Conservation (phyloP, 768 basidiomycete species). For the Wakefieldia striispora region DNA sequence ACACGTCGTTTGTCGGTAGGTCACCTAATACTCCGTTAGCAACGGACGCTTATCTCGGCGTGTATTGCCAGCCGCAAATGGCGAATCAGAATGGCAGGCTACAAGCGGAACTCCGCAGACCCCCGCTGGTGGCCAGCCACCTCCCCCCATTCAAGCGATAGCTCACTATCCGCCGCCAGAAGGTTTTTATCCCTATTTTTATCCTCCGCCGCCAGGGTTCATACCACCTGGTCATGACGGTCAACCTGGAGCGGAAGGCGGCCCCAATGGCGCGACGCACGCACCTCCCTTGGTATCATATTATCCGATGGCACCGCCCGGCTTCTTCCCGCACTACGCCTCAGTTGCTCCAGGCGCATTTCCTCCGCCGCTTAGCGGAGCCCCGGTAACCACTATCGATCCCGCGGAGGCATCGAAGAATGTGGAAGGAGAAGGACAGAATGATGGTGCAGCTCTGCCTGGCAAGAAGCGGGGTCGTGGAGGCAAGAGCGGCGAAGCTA, state of each 20-base stretch:
- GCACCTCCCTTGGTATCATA: slow-evolving; percentile 34
- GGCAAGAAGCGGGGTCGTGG: slow-evolving; percentile 30
- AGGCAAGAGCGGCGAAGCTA: slow-evolving; percentile 29
- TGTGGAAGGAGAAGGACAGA: slow-evolving; percentile 15
- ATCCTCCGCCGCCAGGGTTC: slow-evolving; percentile 42
- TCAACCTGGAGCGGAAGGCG: slow-evolving; percentile 31
- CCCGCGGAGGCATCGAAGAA: slow-evolving; percentile 27
- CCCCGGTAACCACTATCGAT: slow-evolving; percentile 25
- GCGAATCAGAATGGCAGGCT: slow-evolving; percentile 35
- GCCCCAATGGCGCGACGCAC: slow-evolving; percentile 28
- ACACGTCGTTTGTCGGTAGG: slow-evolving; percentile 23
- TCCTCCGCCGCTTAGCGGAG: slow-evolving; percentile 30
- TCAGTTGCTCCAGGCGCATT: slow-evolving; percentile 30
- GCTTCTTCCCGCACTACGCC: slow-evolving; percentile 39
- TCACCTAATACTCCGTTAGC: slow-evolving; percentile 4
- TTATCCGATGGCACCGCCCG: slow-evolving; percentile 38
- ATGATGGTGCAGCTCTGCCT: slow-evolving; percentile 15
- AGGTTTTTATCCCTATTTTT: slow-evolving; percentile 44
- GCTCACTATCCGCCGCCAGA: slow-evolving; percentile 37
- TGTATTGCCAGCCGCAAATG: slow-evolving; percentile 18
- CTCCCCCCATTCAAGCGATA: slow-evolving; percentile 26
- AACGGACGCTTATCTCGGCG: slow-evolving; percentile 10
- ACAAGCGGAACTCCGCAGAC: slow-evolving; percentile 21
- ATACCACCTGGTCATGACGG: slow-evolving; percentile 38
- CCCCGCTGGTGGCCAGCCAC: slow-evolving; percentile 15